These are phyloP conservation scores for Irpex rosettiformis DNA, from an alignment of 1,284 basidiomycete genomes.

Conservation along the genomic window DNA sequence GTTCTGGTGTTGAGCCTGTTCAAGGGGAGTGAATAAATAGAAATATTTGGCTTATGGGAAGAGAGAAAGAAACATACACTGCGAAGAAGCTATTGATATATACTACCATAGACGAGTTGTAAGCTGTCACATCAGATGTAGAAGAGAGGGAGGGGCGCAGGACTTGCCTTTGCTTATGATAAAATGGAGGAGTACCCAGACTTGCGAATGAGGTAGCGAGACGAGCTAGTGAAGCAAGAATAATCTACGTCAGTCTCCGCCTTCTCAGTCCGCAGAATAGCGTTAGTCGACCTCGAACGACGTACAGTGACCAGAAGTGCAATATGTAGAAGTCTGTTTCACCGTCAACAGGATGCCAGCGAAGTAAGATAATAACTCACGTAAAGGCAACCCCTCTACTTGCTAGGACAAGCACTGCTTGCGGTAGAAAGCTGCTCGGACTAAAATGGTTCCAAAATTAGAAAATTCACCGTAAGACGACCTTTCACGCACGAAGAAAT, in stretches of 20 bases:
- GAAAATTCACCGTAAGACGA: background rate
- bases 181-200: slow-evolving; percentile 2
- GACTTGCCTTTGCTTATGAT: slow-evolving; percentile 1
- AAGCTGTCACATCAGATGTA: background rate
- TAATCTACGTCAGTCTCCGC: background rate
- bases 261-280: no score
- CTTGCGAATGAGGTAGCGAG: background rate
- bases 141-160: background rate
- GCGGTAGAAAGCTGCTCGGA: background rate
- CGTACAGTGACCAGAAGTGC: slow-evolving; percentile 2
- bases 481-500: background rate
- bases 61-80: background rate
- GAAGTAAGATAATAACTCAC: background rate
- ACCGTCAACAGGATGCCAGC: no score
- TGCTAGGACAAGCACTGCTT: background rate
- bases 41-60: background rate
- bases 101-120: background rate
- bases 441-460: background rate
- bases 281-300: no score
- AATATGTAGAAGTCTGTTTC: background rate
- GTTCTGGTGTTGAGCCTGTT: background rate
- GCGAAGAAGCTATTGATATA: slow-evolving; percentile 2
- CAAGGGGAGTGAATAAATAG: background rate
- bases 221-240: background rate
- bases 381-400: slow-evolving; percentile 1